phyloP scores from a whole-genome alignment of 2,329 filamentous ascomycete genomes.

The Bisporella sp. region DNA sequence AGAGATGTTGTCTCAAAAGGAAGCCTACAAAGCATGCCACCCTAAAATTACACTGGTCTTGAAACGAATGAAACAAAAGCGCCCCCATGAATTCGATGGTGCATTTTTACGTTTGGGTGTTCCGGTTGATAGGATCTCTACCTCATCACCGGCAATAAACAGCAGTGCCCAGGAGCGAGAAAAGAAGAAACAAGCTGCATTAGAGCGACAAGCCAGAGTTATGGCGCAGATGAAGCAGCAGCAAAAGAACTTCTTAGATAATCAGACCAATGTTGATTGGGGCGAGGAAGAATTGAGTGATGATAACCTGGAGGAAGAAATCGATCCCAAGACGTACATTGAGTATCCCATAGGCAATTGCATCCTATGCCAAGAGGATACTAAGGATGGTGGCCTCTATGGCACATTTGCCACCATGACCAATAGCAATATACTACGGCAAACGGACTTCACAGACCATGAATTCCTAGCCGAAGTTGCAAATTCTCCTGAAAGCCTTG shows the following conservation, averaged over 20 bases:
- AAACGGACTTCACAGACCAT: conserved; percentile 74
- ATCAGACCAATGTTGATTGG: conserved; percentile 83
- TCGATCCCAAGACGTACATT: conserved; percentile 69
- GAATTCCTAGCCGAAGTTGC: conserved; percentile 81
- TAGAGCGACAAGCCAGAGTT: conserved; percentile 83
- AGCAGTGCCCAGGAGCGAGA: conserved; percentile 58
- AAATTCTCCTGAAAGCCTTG: conserved; percentile 72
- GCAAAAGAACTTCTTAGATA: conserved; percentile 89
- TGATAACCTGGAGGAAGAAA: conserved; percentile 52
- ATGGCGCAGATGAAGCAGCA: conserved; percentile 99
- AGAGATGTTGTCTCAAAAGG: conserved; percentile 55
- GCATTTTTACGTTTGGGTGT: conserved; percentile 60
- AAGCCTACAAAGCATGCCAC: conserved; percentile 75
- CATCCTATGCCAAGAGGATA: conserved; percentile 94
- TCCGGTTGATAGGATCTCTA: conserved; percentile 71
- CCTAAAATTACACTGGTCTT: conserved; percentile 80
- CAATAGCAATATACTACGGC: conserved; percentile 77
- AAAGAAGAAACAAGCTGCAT: conserved; percentile 81
- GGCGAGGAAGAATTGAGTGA: conserved; percentile 73
- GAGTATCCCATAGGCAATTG: conserved; percentile 91
- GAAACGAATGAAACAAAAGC: conserved; percentile 76
- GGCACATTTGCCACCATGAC: conserved; percentile 89
- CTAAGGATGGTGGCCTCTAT: conserved; percentile 80
- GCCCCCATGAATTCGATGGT: conserved; percentile 63
- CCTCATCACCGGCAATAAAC: conserved; percentile 68